Conservation (phyloP, 345 rosid species). For the Orychophragmus violaceus region DNA sequence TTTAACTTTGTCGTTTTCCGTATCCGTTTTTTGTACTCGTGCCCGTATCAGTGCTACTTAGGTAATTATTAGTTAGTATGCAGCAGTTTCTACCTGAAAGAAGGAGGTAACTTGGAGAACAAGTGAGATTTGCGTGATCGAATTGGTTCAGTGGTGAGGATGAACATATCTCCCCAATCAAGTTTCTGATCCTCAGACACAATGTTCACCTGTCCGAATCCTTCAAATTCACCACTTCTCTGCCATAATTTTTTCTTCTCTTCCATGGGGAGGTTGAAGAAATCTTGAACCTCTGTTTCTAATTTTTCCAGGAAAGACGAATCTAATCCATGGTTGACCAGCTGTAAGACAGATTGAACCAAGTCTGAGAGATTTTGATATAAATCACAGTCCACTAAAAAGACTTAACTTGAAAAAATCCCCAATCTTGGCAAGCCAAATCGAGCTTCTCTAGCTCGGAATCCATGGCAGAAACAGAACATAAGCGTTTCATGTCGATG, state of each 20-base stretch:
- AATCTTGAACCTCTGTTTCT: slow-evolving; percentile 27
- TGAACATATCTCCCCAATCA: slow-evolving; percentile 39
- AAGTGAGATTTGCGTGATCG: slow-evolving; percentile 32
- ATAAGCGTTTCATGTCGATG: slow-evolving; percentile 34
- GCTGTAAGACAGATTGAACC: slow-evolving; percentile 21
- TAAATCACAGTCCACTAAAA: neutral
- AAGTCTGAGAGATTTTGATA: neutral
- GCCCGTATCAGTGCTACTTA: too few species aligned
- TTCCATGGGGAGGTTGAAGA: slow-evolving; percentile 39
- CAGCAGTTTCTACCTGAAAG: slow-evolving; percentile 33
- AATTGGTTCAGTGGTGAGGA: slow-evolving; percentile 25
- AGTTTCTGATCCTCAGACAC: slow-evolving; percentile 45
- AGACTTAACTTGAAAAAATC: slow-evolving; percentile 32
- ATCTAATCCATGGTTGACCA: slow-evolving; percentile 39
- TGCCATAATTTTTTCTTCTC: slow-evolving; percentile 41
- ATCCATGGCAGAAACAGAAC: slow-evolving; percentile 30
- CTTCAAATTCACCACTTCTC: slow-evolving; percentile 30
- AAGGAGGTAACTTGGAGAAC: slow-evolving; percentile 33
- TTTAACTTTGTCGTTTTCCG: too few species aligned
- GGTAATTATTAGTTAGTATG: neutral
- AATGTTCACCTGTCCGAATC: slow-evolving; percentile 41
- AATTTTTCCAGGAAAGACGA: slow-evolving; percentile 30
- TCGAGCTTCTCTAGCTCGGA: slow-evolving; percentile 38
- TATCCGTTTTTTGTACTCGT: too few species aligned
- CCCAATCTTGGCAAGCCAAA: slow-evolving; percentile 41